Evolutionary conservation across 768 basidiomycete genomes (phyloP), one percentile per base, ranked within the genome.

Genomic region (Butyriboletus loyo): DNA sequence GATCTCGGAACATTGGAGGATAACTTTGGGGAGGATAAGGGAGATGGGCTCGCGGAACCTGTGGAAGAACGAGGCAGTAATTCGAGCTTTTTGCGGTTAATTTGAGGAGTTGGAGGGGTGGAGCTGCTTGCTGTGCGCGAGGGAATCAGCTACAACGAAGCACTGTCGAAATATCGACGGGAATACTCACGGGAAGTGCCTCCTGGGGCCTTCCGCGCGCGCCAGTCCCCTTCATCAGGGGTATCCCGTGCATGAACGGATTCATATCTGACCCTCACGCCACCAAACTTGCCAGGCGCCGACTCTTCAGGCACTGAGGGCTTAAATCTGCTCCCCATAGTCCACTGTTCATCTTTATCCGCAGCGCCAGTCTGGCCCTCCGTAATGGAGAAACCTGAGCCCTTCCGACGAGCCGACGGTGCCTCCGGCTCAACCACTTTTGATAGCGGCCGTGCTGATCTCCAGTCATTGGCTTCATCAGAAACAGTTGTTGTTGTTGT

Each of bases 101-200:
- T 70, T 62, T 90, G 88, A 34, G 92, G 92, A 11, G 91, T 90
- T 5, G 92, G 84, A 27, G 92, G 87, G 28, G 86, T 86, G 38
- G 89, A 89, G 59, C 68, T 81, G 49, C 68, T 81, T 31, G 89
- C 87, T 91, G 60, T 35, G 31, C 38, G 22, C 50, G 25, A 41
- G 32, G 5, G 32, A 34, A 57, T 62, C 57, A 59, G 49, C 42
- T 31, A 19, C 22, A 28, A 44, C 27, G 15, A 57, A 55, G 50
- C 14, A 62, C 27, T 8, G 38, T n/a, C 10, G 36, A 32, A 39
- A 38, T 34, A 46, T 43, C 21, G 32, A 24, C 25, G 72, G 80
- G 52, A 24, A 52, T 38, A 75, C 86, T 61, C 66, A 89, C 88
- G 87, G 31, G 89, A 89, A 44, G 76, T 77, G 54, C 78, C 82